Percentiles rank a stretch among this genome's conserved stretches.
Conservation (phyloP, 1,284 basidiomycete species). For the Naganishia sp. region DNA sequence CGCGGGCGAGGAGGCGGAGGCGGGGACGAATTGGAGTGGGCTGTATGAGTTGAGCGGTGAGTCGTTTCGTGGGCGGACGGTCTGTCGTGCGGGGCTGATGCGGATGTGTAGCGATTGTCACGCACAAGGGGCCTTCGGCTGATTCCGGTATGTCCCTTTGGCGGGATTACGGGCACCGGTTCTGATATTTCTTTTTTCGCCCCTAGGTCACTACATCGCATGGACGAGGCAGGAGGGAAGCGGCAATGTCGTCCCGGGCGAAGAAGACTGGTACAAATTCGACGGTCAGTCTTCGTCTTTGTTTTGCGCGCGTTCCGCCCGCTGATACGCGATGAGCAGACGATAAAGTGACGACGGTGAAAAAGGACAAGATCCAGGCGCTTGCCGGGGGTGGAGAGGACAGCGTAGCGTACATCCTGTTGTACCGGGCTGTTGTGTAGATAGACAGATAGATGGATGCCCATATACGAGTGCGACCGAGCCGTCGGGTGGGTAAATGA, state of each 20-base stretch:
- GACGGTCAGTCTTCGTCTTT: slow-evolving; percentile 43
- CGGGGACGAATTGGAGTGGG: slow-evolving; percentile 43
- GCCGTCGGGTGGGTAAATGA: background rate
- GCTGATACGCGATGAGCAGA: slow-evolving; percentile 60
- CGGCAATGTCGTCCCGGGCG: slow-evolving; percentile 36
- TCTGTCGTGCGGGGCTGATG: background rate
- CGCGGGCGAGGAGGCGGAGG: slow-evolving; percentile 32
- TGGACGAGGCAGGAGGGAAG: slow-evolving; percentile 57
- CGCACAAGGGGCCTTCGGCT: slow-evolving; percentile 93
- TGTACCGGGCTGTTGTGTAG: slow-evolving; percentile 62
- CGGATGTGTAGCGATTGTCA: slow-evolving; percentile 72
- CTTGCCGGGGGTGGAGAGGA: slow-evolving; percentile 83
- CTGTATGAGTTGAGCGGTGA: slow-evolving; percentile 54
- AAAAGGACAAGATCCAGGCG: slow-evolving; percentile 74
- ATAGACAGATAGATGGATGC: background rate
- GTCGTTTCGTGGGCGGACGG: slow-evolving; percentile 28
- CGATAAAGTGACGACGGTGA: slow-evolving; percentile 70
- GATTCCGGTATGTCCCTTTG: slow-evolving; percentile 63
- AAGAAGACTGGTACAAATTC: slow-evolving; percentile 71
- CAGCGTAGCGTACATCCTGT: slow-evolving; percentile 79
- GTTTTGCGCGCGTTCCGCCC: no score
- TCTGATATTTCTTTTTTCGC: slow-evolving; percentile 19
- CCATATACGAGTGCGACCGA: background rate
- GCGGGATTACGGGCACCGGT: slow-evolving; percentile 6
- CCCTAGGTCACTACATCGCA: slow-evolving; percentile 76